Conservation (phyloP, 2,329 filamentous ascomycete species). For the Talaromyces sp. region DNA sequence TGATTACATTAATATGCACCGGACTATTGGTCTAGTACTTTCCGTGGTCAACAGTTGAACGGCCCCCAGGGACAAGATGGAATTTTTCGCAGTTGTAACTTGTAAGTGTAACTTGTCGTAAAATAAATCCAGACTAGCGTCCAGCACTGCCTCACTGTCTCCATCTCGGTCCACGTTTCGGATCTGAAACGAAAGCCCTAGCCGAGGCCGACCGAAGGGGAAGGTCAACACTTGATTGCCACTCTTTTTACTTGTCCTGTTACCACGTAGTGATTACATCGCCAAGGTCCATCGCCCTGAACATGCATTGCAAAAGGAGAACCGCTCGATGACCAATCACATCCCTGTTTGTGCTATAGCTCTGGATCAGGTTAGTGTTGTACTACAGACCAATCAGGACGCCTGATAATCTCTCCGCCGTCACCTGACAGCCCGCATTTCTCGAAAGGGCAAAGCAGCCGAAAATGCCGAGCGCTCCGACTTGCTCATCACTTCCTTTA, state of each 20-base stretch:
- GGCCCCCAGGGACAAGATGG: not conserved
- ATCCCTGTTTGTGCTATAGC: not conserved
- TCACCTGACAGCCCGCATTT: not conserved
- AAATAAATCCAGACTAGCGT: not conserved
- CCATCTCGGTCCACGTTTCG: not conserved
- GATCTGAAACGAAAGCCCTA: not conserved
- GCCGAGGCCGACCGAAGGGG: not conserved
- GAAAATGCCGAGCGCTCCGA: not conserved
- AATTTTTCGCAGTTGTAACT: not conserved
- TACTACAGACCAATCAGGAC: not conserved
- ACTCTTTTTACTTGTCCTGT: not conserved
- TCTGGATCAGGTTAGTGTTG: not conserved
- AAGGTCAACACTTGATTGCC: not conserved
- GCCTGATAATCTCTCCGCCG: not conserved
- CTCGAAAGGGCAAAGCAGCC: not conserved
- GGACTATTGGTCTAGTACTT: not conserved
- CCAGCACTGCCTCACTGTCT: not conserved
- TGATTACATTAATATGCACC: not conserved
- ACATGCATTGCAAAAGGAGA: too few species aligned
- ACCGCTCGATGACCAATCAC: not conserved
- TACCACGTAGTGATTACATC: not conserved
- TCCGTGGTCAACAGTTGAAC: not conserved
- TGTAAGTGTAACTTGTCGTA: not conserved
- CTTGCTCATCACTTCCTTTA: too few species aligned
- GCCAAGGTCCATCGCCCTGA: too few species aligned